These are phyloP conservation scores for Rhododendron mucronatum DNA, from an alignment of 148 eudicot species.

Conservation along the genomic window DNA sequence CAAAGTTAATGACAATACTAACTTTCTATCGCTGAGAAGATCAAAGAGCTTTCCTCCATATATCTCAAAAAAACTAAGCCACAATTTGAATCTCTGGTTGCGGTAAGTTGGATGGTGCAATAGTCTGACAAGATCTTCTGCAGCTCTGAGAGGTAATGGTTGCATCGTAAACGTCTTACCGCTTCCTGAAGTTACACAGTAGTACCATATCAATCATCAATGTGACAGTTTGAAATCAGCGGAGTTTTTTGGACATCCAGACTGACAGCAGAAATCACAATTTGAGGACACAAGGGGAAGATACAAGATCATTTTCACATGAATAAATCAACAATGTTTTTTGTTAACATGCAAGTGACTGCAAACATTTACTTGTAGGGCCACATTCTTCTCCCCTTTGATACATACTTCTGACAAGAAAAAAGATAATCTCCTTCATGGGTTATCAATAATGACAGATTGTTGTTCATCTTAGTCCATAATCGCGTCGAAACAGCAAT, in stretches of 20 bases:
- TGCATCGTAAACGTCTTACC: constrained; percentile 99
- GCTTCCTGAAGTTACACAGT: constrained; percentile 63
- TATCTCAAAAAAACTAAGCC: constrained; percentile 99
- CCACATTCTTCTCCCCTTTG: not conserved
- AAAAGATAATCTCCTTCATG: not conserved
- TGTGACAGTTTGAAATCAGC: not conserved
- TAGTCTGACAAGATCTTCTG: constrained; percentile 78
- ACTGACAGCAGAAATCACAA: not conserved
- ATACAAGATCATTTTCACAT: not conserved
- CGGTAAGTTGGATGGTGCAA: constrained; percentile 80
- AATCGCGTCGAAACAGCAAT: not conserved
- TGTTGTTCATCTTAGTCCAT: not conserved
- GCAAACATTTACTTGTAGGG: not conserved
- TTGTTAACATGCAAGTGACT: not conserved
- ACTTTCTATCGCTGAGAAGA: constrained; percentile 90
- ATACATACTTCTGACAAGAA: not conserved
- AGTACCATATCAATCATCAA: constrained; percentile 9
- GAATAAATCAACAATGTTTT: not conserved
- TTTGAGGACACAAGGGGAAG: not conserved
- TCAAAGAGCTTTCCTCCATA: constrained; percentile 96
- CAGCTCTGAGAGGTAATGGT: constrained; percentile 95
- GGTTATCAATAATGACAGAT: not conserved
- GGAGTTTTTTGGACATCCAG: not conserved
- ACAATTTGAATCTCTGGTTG: constrained; percentile 81
- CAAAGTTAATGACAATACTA: constrained; percentile 14